These are phyloP conservation scores for Styphnolobium japonicum DNA, from an alignment of 306 rosid species.

Conservation along the genomic window DNA sequence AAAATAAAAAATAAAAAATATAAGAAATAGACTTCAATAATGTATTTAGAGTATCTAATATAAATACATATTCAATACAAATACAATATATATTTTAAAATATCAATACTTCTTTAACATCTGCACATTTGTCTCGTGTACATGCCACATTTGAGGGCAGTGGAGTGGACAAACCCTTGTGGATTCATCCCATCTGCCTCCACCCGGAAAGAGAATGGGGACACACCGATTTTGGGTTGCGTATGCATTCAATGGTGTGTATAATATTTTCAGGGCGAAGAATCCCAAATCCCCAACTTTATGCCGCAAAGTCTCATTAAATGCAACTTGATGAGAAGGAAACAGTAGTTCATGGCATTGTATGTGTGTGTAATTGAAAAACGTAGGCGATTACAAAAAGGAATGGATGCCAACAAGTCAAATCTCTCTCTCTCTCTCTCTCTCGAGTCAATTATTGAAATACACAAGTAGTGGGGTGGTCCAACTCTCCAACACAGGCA, in stretches of 20 bases:
- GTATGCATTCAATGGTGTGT: constrained; percentile 19
- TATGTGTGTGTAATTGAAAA: not conserved
- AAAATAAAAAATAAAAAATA: no score
- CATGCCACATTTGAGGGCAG: constrained; percentile 9
- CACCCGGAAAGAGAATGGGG: constrained; percentile 4
- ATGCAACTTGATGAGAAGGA: constrained; percentile 11
- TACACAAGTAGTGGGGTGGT: not conserved
- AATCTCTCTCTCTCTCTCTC: not conserved
- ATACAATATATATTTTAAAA: no score
- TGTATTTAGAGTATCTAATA: no score
- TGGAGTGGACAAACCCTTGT: constrained; percentile 24
- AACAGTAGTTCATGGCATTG: not conserved
- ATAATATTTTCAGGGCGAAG: not conserved
- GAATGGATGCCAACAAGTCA: constrained; percentile 28
- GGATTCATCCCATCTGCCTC: not conserved
- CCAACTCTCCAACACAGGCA: not conserved
- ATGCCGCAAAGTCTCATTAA: not conserved
- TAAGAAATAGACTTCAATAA: no score
- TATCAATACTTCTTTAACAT: no score
- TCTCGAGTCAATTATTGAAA: not conserved
- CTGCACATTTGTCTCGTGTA: not conserved
- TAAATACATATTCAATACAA: no score
- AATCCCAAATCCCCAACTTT: not conserved
- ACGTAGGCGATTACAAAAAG: not conserved
- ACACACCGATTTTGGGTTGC: not conserved